Evolutionary conservation across 1,284 basidiomycete genomes (phyloP).

Genomic region (Sporisorium exsertum): DNA sequence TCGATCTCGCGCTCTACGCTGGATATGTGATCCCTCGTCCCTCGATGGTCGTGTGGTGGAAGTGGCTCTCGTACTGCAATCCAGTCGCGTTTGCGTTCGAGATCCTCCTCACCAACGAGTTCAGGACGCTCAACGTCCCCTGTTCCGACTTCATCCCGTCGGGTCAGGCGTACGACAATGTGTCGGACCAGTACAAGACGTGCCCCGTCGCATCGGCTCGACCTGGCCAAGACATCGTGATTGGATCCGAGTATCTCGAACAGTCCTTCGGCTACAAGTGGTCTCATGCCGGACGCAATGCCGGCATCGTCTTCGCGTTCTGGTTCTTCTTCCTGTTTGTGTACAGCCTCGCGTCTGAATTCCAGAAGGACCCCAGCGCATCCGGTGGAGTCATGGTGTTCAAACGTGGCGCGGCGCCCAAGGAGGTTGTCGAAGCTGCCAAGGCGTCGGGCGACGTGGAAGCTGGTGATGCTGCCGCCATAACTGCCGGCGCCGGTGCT

Average conservation of each 20-base stretch:
- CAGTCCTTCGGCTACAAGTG: constrained; percentile 49
- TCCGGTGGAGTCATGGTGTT: constrained; percentile 60
- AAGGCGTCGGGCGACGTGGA: constrained; percentile 33
- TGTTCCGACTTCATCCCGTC: constrained; percentile 50
- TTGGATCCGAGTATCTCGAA: constrained; percentile 40
- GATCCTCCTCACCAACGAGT: constrained; percentile 62
- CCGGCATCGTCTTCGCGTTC: constrained; percentile 59
- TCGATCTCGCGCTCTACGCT: constrained; percentile 56
- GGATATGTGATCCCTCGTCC: constrained; percentile 63
- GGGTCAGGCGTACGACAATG: constrained; percentile 40
- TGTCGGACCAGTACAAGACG: constrained; percentile 43
- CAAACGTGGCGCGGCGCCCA: constrained; percentile 46
- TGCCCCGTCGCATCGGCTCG: constrained; percentile 51
- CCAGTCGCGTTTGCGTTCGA: constrained; percentile 61
- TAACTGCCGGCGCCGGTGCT: not conserved
- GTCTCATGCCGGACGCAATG: constrained; percentile 47
- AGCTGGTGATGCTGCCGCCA: constrained; percentile 20
- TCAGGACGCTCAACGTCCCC: constrained; percentile 45
- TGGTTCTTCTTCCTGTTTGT: constrained; percentile 50
- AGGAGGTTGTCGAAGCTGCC: constrained; percentile 29
- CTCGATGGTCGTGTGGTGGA: constrained; percentile 64
- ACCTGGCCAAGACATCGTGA: constrained; percentile 48
- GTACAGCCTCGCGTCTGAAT: constrained; percentile 56
- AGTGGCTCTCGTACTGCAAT: constrained; percentile 64
- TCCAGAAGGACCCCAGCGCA: constrained; percentile 56